A percentile compares a stretch with the other conserved stretches of the same genome.
phyloP scores from a whole-genome alignment of 2,329 filamentous ascomycete species.

The Arachnopeziza araneosa region DNA sequence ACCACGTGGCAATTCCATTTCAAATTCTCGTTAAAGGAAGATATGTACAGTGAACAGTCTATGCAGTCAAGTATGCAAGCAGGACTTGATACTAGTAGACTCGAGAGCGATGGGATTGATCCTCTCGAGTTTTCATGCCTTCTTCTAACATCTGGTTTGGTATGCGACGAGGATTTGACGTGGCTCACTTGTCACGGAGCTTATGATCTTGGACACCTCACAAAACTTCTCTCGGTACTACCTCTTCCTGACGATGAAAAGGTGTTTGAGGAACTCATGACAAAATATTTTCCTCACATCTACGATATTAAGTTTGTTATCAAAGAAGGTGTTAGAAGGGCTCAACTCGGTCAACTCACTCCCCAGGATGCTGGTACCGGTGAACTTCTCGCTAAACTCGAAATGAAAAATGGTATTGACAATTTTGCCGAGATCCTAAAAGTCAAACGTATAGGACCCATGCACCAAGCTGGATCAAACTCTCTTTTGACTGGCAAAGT shows the following conservation, averaged over 20 bases:
- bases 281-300: conserved; percentile 86
- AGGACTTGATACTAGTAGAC: conserved; percentile 83
- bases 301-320: conserved; percentile 98
- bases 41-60: conserved; percentile 97
- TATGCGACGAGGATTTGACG: conserved; percentile 79
- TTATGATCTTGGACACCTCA: conserved; percentile 96
- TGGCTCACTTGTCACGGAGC: conserved; percentile 98
- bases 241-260: conserved; percentile 83
- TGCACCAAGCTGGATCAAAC: conserved; percentile 91
- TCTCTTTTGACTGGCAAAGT: conserved; percentile 88
- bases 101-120: conserved; percentile 86
- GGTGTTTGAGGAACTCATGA: conserved; percentile 83
- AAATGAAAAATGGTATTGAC: conserved; percentile 86
- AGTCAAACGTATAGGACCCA: conserved; percentile 78
- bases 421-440: conserved; percentile 91
- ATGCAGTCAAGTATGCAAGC: conserved; percentile 86
- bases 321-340: conserved; percentile 74
- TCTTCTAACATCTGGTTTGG: conserved; percentile 86
- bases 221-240: conserved; percentile 83
- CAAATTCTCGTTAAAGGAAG: conserved; percentile 85
- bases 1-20: conserved; percentile 99
- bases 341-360: conserved; percentile 56
- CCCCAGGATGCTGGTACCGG: conserved; percentile 59
- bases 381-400: conserved; percentile 77
- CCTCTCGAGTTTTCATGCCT: conserved; percentile 83